Evolutionary conservation across 2,329 filamentous ascomycete species (phyloP).

Genomic region (Cyclaneusma minus): DNA sequence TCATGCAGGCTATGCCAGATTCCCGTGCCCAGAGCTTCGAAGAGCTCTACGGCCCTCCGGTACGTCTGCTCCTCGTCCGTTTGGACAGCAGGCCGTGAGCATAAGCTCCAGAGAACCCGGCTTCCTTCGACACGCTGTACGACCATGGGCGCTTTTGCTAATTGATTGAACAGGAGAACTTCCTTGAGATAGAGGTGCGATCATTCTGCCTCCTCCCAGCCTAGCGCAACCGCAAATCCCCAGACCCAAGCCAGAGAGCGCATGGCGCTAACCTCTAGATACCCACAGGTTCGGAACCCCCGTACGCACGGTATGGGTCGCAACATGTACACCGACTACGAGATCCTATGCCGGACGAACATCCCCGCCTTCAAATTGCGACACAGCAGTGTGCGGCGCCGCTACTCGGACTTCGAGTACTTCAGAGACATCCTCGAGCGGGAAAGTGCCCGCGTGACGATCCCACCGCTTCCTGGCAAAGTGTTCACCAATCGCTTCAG

Average conservation of each 20-base stretch:
- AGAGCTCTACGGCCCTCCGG: constrained; percentile 93
- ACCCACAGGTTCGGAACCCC: constrained; percentile 68
- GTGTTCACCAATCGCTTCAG: constrained; percentile 97
- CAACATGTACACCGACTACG: constrained; percentile 97
- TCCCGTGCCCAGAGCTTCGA: constrained; percentile 89
- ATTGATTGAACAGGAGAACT: too few relatives aligned
- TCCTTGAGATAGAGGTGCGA: constrained; percentile 87
- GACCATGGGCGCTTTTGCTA: too few relatives aligned
- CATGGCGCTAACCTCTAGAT: constrained; percentile 1
- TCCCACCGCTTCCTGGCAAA: constrained; percentile 89
- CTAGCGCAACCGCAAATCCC: not conserved
- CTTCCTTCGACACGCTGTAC: too few relatives aligned
- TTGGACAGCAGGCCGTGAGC: too few relatives aligned
- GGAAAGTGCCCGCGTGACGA: constrained; percentile 85
- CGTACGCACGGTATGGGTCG: constrained; percentile 89
- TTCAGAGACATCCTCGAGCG: constrained; percentile 97
- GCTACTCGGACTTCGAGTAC: constrained; percentile 97
- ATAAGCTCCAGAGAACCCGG: too few relatives aligned
- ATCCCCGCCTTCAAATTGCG: constrained; percentile 98
- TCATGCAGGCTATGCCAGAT: constrained; percentile 52
- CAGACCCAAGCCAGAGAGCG: constrained; percentile 2
- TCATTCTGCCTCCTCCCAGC: constrained; percentile 3
- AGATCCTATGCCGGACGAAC: constrained; percentile 95
- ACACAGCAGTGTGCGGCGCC: constrained; percentile 71
- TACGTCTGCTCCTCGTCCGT: too few relatives aligned